phyloP scores from a whole-genome alignment of 73 alveolate genomes.

The Durusdinium trenchii region DNA sequence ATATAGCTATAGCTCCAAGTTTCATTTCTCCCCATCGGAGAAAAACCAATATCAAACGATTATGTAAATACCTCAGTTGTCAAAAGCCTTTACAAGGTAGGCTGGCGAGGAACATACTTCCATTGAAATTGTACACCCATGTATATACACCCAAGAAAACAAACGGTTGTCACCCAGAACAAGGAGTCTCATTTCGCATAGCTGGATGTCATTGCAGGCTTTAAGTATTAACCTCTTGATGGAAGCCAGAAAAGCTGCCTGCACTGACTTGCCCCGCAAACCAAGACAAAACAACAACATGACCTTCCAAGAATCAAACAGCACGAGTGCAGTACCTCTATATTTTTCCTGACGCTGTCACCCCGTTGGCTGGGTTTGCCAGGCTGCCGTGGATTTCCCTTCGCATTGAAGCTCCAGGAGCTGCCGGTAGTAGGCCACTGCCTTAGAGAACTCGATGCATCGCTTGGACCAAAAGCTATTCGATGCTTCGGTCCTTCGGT shows the following conservation, averaged over 20 bases:
- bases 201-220: neutral
- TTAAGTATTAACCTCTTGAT: neutral
- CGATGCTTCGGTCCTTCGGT: neutral
- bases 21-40: too few species aligned
- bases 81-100: too few species aligned
- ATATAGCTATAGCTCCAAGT: too few species aligned
- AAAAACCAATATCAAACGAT: too few species aligned
- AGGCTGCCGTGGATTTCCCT: neutral
- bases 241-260: too few species aligned
- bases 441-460: neutral
- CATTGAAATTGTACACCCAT: too few species aligned
- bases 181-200: neutral
- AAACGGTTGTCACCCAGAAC: too few species aligned
- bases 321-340: neutral
- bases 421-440: conserved; percentile 81
- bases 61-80: too few species aligned
- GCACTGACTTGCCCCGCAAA: too few species aligned
- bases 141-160: too few species aligned
- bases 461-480: too few species aligned
- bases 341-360: neutral
- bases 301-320: neutral
- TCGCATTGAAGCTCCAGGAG: conserved; percentile 56
- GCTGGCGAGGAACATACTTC: too few species aligned
- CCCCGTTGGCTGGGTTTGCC: neutral
- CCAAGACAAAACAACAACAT: neutral